phyloP scores from a whole-genome alignment of 2,329 filamentous ascomycete genomes.

The Botrytis byssoidea region DNA sequence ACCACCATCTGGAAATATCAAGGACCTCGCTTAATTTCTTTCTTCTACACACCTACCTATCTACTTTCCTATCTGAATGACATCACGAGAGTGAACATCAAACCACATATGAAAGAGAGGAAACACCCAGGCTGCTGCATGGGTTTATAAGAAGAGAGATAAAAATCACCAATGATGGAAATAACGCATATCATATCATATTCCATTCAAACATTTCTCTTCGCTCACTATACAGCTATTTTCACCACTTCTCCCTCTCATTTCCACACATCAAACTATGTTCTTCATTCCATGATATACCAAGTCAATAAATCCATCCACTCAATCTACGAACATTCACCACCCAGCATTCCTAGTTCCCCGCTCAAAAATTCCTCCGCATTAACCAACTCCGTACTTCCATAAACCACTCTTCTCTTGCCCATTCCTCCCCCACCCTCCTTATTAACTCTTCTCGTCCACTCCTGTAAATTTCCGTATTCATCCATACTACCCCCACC shows the following conservation, averaged over 20 bases:
- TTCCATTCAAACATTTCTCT: not conserved
- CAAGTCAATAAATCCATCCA: not conserved
- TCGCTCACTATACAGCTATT: not conserved
- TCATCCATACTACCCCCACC: constrained; percentile 98
- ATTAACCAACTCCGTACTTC: constrained; percentile 80
- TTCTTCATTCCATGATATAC: not conserved
- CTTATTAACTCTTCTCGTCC: constrained; percentile 64
- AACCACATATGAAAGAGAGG: not conserved
- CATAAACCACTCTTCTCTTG: constrained; percentile 85
- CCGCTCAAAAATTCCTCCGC: constrained; percentile 64
- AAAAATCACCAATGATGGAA: not conserved
- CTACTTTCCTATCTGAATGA: no score
- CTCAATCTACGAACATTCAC: constrained; percentile 43
- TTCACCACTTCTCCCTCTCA: not conserved
- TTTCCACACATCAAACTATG: not conserved
- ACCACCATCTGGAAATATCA: no score
- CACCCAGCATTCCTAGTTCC: constrained; percentile 62
- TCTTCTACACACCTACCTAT: no score
- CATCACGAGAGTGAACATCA: no score
- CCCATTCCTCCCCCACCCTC: constrained; percentile 61
- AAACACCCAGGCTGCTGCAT: not conserved
- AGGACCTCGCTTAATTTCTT: no score
- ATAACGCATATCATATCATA: not conserved
- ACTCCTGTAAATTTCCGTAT: constrained; percentile 95
- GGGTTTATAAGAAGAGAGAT: no score